Conservation (phyloP, 331 rosid species). For the Acacia concinna region DNA sequence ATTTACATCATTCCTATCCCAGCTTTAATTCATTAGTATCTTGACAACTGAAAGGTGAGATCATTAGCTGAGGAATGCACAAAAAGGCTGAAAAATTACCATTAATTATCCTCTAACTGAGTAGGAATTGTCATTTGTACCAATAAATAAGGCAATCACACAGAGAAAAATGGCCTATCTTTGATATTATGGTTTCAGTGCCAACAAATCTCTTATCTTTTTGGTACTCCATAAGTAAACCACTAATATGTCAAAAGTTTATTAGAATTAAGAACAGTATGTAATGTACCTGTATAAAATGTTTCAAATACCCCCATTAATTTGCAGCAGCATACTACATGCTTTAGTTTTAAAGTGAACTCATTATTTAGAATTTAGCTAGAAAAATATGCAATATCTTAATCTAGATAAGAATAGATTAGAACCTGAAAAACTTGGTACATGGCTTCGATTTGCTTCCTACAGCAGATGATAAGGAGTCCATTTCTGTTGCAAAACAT, state of each 20-base stretch:
- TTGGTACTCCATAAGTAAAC: slow-evolving; percentile 4
- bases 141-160: slow-evolving; percentile 2
- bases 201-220: slow-evolving; percentile 24
- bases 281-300: slow-evolving; percentile 38
- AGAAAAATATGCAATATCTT: slow-evolving; percentile 24
- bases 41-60: slow-evolving; percentile 30
- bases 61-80: slow-evolving; percentile 15
- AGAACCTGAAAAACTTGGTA: slow-evolving; percentile 90
- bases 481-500: slow-evolving; percentile 78
- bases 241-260: slow-evolving; percentile 24
- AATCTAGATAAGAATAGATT: slow-evolving; percentile 56
- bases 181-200: neutral
- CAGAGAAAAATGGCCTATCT: neutral
- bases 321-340: slow-evolving; percentile 35
- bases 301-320: slow-evolving; percentile 37
- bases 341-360: slow-evolving; percentile 30
- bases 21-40: slow-evolving; percentile 22
- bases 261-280: slow-evolving; percentile 27
- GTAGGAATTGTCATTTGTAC: neutral
- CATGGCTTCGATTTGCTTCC: slow-evolving; percentile 94
- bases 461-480: slow-evolving; percentile 73
- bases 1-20: slow-evolving; percentile 30
- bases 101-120: slow-evolving; percentile 7
- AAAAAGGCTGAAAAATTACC: slow-evolving; percentile 13
- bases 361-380: slow-evolving; percentile 2